Evolutionary conservation across 805 yeast genomes (phyloP), one percentile per base, ranked within the genome.

Genomic region (Starmerella ratchasimensis): DNA sequence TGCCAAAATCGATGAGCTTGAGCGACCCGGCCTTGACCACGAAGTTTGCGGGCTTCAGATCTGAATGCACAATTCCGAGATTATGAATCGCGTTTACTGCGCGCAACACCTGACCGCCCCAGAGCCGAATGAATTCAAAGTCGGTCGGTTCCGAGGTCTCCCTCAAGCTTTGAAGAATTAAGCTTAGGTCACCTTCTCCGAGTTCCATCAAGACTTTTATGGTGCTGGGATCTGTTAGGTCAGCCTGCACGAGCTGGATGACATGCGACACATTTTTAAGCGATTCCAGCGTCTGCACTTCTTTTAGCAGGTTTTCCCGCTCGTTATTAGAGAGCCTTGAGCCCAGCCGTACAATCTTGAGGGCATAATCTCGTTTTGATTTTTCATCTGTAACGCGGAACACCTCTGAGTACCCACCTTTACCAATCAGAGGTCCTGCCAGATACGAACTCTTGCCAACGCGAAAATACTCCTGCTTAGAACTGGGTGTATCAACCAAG

Each of bases 11-110:
- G 43, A 88, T 88, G 29, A 88, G 72, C 54, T 88, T 88, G 48
- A 88, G 62, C 33, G 72, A 65, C 0, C 97, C 97, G 51, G 72
- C 72, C 5, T 88, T 95, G 25, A 84, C 61, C 26, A 90, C 58
- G 29, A 90, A 80, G 56, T 90, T 90, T 55, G 88, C 97, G 2
- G 98, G 98, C 59, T 90, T 90, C 48, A 90, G 65, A 57, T 90
- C 98, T 0, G 97, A 84, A 58, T 90, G 98, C 33, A 90, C 81
- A 37, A 90, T 68, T 41, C 77, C 79, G 56, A 84, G 67, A 53
- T 79, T 93, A 56, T 90, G 98, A 40, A 90, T 63, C 49, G 80
- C 88, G 1, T 84, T 78, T 27, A 88, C 93, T 1, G 93, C 78
- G 46, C 84, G 67, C 14, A 90, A 65, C 41, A 90, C 60, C 58